Percentiles rank a stretch among this genome's conserved stretches.
Evolutionary conservation across 106 monocot species (phyloP).

Genomic region (Dactylorhiza incarnata): DNA sequence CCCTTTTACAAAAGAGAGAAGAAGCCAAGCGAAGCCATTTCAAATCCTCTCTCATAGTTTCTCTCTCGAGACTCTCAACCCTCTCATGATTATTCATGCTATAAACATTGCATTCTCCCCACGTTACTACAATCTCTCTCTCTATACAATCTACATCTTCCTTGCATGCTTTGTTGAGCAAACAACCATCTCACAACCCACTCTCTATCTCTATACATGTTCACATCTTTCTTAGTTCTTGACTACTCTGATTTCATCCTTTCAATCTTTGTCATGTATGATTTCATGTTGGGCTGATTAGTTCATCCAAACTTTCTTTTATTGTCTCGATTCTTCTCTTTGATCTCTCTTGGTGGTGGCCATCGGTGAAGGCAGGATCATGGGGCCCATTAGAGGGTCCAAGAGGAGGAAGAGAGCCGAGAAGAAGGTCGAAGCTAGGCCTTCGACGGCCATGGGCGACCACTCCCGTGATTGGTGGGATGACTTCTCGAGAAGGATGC

Average conservation of each 20-base stretch:
- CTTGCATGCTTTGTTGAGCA: conserved; percentile 2
- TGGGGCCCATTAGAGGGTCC: conserved; percentile 17
- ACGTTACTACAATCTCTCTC: neutral
- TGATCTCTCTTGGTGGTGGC: conserved; percentile 2
- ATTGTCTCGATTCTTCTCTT: neutral
- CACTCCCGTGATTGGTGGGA: conserved; percentile 21
- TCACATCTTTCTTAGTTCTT: neutral
- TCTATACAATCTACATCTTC: neutral
- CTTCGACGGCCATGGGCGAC: neutral
- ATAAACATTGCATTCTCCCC: neutral
- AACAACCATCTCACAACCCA: conserved; percentile 1
- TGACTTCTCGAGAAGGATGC: conserved; percentile 18
- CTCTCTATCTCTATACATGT: neutral
- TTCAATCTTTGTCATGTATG: neutral
- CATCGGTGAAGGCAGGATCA: neutral
- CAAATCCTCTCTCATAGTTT: neutral
- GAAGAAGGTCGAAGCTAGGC: conserved; percentile 5
- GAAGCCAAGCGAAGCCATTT: neutral
- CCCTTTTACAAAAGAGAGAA: neutral
- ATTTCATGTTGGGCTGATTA: conserved; percentile 8
- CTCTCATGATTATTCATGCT: neutral
- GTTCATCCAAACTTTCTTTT: neutral
- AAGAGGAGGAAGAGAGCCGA: conserved; percentile 18
- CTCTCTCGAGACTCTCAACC: neutral
- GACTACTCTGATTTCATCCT: conserved; percentile 4